Base-by-base conservation (phyloP, 306 rosid species). In the Oxytropis ochrocephala region DNA sequence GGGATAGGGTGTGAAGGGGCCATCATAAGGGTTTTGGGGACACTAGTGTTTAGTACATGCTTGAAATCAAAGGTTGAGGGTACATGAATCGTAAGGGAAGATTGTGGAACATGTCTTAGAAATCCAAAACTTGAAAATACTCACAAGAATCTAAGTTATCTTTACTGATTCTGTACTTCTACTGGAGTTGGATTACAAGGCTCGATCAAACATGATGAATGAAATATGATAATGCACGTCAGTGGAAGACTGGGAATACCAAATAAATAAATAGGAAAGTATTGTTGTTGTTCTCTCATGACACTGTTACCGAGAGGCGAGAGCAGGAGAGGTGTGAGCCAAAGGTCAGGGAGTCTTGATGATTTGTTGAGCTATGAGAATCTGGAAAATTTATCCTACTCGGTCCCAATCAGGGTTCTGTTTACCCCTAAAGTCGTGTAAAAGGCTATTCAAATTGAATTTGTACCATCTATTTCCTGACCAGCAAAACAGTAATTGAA, bases 381-480 rank as follows among this genome's bases (percentile, higher is more conserved):
- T 30, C 27, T 1, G 2, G 29, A 51, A 36, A 62, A 16, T 17
- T 24, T 51, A 50, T 42, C 32, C 10, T 6, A 38, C 12, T 51
- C 36, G 11, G 51, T 48, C 69, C 38, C 61, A 43, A 11, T 56
- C 21, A 10, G 53, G 43, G 39, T 32, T 14, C 13, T 50, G 43
- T 53, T 73, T 50, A 18, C 53, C 18, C 7, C 10, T 6, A 39
- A 49, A 51, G 49, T 21, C 13, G n/a, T 13, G 19, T 50, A 53
- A 73, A 70, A 73, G 43, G n/a, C 48, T 60, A 47, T 14, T 49
- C 17, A 27, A 48, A 36, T 49, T 48, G 4, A 60, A 72, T 52
- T 60, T 38, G 0, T 10, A 13, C 4, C 44, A 41, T 51, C 14
- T 52, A 13, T 29, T 51, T 51, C 56, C 27, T 63, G 72, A 63